Percentiles rank a stretch among this genome's conserved stretches.
These are phyloP conservation scores for Gracilariopsis chorda DNA, from an alignment of 23 red algal genomes.

Conservation along the genomic window DNA sequence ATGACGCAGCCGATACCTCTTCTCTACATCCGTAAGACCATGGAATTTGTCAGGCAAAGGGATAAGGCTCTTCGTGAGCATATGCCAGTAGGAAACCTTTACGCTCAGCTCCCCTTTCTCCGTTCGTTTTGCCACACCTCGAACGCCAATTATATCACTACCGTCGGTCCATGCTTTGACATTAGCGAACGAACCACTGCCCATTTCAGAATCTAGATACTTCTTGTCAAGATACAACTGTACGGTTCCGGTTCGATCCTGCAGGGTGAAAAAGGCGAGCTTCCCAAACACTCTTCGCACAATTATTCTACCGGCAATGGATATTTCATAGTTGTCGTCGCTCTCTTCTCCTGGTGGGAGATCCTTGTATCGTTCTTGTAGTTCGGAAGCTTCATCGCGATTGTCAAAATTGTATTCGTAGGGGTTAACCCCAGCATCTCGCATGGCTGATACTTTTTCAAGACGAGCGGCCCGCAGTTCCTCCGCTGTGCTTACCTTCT, in stretches of 20 bases:
- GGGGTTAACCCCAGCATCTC: constrained; percentile 65
- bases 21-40: constrained; percentile 91
- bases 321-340: constrained; percentile 36
- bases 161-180: constrained; percentile 86
- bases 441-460: constrained; percentile 82
- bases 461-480: constrained; percentile 61
- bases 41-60: constrained; percentile 98
- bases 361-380: constrained; percentile 31
- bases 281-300: constrained; percentile 94
- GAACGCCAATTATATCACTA: constrained; percentile 86
- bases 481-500: neutral
- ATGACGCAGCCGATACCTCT: constrained; percentile 92
- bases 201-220: constrained; percentile 63
- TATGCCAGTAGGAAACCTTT: constrained; percentile 73
- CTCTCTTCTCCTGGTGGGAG: constrained; percentile 52
- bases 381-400: constrained; percentile 22
- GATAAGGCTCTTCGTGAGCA: constrained; percentile 88
- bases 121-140: constrained; percentile 73
- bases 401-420: constrained; percentile 76
- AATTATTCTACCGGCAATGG: constrained; percentile 82
- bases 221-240: constrained; percentile 98
- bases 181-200: constrained; percentile 60
- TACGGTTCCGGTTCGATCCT: constrained; percentile 82
- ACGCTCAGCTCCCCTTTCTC: constrained; percentile 97
- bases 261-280: constrained; percentile 92